phyloP scores from a whole-genome alignment of 768 basidiomycete species.

The Amanita subjunquillea region DNA sequence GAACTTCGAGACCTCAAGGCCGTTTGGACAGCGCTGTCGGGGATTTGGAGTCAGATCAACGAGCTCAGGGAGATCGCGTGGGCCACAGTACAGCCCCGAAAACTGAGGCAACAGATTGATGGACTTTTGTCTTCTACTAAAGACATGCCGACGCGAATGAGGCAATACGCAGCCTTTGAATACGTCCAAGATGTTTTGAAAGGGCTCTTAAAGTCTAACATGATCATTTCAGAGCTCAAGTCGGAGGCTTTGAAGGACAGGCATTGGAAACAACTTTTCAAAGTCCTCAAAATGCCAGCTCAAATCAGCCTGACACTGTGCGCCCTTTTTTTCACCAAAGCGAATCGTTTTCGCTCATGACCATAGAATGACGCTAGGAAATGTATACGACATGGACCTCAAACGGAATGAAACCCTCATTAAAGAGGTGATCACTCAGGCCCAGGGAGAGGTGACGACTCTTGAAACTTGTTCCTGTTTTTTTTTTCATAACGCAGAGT shows the following conservation, averaged over 20 bases:
- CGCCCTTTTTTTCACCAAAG: constrained; percentile 11
- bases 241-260: constrained; percentile 95
- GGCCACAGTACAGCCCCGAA: constrained; percentile 90
- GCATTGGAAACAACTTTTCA: constrained; percentile 98
- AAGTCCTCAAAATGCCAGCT: constrained; percentile 64
- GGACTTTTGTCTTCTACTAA: constrained; percentile 86
- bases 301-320: constrained; percentile 72
- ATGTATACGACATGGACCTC: constrained; percentile 94
- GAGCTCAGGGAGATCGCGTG: constrained; percentile 85
- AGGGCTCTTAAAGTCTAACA: constrained; percentile 80
- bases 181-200: constrained; percentile 90
- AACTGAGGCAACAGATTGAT: constrained; percentile 89
- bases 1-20: constrained; percentile 94
- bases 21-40: constrained; percentile 97
- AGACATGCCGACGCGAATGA: constrained; percentile 98
- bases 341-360: constrained; percentile 3
- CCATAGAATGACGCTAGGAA: constrained; percentile 82
- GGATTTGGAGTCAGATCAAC: constrained; percentile 89
- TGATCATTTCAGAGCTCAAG: constrained; percentile 87
- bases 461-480: constrained; percentile 13
- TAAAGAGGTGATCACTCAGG: constrained; percentile 93
- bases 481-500: constrained; percentile 9
- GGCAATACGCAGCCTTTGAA: constrained; percentile 98
- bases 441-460: constrained; percentile 78
- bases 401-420: constrained; percentile 87